Base-by-base conservation (phyloP, 345 rosid genomes). In the Gossypium rotundifolium region DNA sequence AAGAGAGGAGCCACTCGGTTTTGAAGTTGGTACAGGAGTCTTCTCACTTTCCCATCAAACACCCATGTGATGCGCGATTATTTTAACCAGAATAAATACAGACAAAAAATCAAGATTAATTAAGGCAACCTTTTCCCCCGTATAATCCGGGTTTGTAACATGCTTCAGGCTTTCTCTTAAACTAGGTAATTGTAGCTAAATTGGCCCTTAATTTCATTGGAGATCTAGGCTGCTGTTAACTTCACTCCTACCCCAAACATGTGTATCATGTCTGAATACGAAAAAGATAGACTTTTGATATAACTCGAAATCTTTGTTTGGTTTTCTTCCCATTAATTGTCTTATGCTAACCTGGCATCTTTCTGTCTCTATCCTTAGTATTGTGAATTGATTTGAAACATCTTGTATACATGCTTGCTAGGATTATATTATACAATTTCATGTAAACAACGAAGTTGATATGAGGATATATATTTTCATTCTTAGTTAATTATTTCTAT, bases 61-160 rank as follows among this genome's bases (percentile, higher is more conserved):
- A 9, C 53, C 68, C 85, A 81, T 80, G 84, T 79, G 84, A 70
- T 29, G 13, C 53, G 18, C 20, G 4, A 17, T 65, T 81, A 76
- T 74, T 78, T 51, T 64, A 78, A 70, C 59, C 23, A 17, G 16
- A 63, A 62, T 33, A 46, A 79, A 72, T 44, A 60, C 78, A 72
- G 66, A 64, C 25, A 62, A 55, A 8, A 20, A 55, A 55, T 55
- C 0, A 20, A 70, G 48, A 64, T 46, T 14, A 23, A 64, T 46
- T 14, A 23, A 23, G 75, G 73, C 84, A 78, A 75, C 61, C n/a
- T 53, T 40, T 44, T 53, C 58, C 27, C n/a, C 79, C 80, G 73
- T 59, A 25, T 71, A 20, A 10, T 82, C 57, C 75, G 83, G 77
- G 33, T 29, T 49, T 22, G 25, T 69, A 79, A 77, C 81, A 52